Evolutionary conservation across 2,329 filamentous ascomycete species (phyloP).

Genomic region (Colletotrichum sp.): DNA sequence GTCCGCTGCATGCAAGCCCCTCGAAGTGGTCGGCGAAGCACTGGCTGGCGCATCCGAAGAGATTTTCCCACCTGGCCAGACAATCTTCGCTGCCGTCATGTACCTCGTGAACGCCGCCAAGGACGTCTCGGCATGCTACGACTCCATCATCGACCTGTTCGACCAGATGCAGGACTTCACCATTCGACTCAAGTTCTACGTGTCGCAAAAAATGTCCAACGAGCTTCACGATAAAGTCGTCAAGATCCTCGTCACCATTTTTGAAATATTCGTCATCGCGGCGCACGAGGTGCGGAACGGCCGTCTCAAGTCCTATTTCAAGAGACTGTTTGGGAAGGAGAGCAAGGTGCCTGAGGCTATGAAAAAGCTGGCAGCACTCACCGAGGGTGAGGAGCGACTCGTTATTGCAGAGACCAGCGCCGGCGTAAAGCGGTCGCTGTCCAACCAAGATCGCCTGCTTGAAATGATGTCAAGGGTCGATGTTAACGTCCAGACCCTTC

Average conservation of each 20-base stretch:
- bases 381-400: constrained; percentile 44
- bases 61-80: constrained; percentile 44
- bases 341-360: constrained; percentile 44
- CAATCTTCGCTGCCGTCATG: constrained; percentile 47
- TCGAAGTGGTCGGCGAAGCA: constrained; percentile 45
- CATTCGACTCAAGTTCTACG: constrained; percentile 44
- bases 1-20: constrained; percentile 34
- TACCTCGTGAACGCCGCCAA: constrained; percentile 49
- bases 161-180: constrained; percentile 48
- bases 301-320: constrained; percentile 45
- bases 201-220: constrained; percentile 39
- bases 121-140: constrained; percentile 49
- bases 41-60: constrained; percentile 39
- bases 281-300: constrained; percentile 46
- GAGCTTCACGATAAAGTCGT: constrained; percentile 44
- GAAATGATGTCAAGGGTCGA: constrained; percentile 30
- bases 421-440: constrained; percentile 38
- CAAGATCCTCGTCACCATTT: constrained; percentile 45
- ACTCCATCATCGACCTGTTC: constrained; percentile 50
- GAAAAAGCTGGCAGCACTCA: constrained; percentile 44
- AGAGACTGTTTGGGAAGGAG: constrained; percentile 42
- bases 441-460: constrained; percentile 40
- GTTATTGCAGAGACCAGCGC: constrained; percentile 50
- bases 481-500: constrained; percentile 38
- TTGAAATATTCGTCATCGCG: constrained; percentile 50